phyloP scores from a whole-genome alignment of 2,329 filamentous ascomycete genomes.

The Calonectria crousiana region DNA sequence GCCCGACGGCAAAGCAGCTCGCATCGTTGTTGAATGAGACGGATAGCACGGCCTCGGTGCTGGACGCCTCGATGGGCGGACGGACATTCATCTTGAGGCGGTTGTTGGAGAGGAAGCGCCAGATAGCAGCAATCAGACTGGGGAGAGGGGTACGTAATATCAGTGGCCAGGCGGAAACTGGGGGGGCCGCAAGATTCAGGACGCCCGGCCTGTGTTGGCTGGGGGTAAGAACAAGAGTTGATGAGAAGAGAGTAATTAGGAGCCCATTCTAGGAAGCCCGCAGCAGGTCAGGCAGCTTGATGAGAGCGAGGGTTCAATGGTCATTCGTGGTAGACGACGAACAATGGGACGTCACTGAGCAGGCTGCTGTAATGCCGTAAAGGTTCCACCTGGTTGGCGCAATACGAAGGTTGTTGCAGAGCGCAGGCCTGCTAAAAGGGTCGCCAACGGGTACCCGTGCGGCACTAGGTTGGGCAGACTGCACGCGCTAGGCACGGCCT shows the following conservation, averaged over 20 bases:
- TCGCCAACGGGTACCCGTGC: conserved; percentile 21
- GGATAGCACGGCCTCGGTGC: conserved; percentile 81
- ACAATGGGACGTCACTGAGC: conserved; percentile 10
- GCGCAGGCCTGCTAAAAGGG: conserved; percentile 16
- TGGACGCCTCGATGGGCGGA: conserved; percentile 83
- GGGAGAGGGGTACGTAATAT: conserved; percentile 24
- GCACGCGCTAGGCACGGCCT: conserved; percentile 6
- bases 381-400: conserved; percentile 16
- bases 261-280: conserved; percentile 10
- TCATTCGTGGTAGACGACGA: background rate
- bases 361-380: conserved; percentile 12
- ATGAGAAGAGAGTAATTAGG: background rate
- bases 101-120: conserved; percentile 25
- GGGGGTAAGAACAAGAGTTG: background rate
- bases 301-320: background rate
- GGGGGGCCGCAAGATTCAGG: conserved; percentile 17
- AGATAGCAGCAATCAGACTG: conserved; percentile 11
- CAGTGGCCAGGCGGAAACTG: conserved; percentile 26
- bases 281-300: background rate
- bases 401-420: background rate
- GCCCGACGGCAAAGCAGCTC: conserved; percentile 87
- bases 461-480: conserved; percentile 1
- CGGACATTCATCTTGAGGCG: conserved; percentile 82
- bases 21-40: conserved; percentile 87
- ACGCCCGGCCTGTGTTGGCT: conserved; percentile 9